Base-by-base conservation (phyloP, 305 asterid genomes). In the Fraxinus velutina region DNA sequence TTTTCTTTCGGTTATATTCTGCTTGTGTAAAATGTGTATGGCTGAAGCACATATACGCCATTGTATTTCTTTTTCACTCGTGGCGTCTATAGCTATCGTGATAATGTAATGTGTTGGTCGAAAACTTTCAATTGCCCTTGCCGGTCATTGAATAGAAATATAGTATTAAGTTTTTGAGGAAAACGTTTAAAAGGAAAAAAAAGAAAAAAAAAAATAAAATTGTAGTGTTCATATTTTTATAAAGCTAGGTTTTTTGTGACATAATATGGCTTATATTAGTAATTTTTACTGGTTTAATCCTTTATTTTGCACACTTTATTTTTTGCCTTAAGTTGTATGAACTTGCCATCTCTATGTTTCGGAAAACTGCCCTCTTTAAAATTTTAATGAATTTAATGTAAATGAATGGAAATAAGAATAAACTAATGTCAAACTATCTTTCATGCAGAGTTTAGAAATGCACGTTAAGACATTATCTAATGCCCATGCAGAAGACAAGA, bases 401-500 rank as follows among this genome's bases (percentile, higher is more conserved):
- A 57, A 37, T 33, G 24, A 39, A 74, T 52, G 47, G 75, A 42
- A 12, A 32, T 30, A 27, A 79, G 78, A 66, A 32, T 22, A 34
- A 55, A n/a, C 77, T 72, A 33, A 88, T 29, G 37, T 82, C 52
- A 21, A 74, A 70, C 32, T 64, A 29, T 84, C 73, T 82, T 84
- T 83, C 52, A 73, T 84, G 88, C 91, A 95, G 99, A 90, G 84
- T 82, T 74, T 93, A 88, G 97, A 95, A 82, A 83, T 82, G 80
- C 95, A 93, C 83, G 92, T 86, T 70, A 93, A 86, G 84, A 82
- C 92, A 80, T 87, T 92, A 81, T 86, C 93, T 22, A 87, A 89
- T 82, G 89, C 90, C 68, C 93, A 85, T 80, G 85, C 81, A 78
- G 92, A 90, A 85, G 98, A 95, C 92, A 92, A 87, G 90, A 89